Evolutionary conservation across 2,329 filamentous ascomycete species (phyloP).

Genomic region (Exophiala mesophila): DNA sequence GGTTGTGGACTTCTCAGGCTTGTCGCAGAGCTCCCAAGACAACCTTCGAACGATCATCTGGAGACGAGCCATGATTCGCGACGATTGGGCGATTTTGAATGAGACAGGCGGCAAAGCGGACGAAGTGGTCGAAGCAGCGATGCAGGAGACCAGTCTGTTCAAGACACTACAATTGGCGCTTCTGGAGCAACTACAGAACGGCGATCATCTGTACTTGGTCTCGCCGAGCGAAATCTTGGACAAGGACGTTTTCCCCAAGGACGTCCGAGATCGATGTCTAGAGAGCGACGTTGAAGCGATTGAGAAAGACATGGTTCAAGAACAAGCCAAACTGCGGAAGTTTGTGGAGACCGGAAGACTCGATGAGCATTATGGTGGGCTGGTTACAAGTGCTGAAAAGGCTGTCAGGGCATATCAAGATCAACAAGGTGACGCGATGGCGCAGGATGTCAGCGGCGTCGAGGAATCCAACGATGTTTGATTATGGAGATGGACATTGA

Average conservation of each 20-base stretch:
- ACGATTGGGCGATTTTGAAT: slow-evolving; percentile 79
- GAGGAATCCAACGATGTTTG: background rate
- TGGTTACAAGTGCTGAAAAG: slow-evolving; percentile 20
- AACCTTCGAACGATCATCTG: slow-evolving; percentile 64
- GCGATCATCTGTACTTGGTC: slow-evolving; percentile 10
- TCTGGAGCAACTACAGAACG: slow-evolving; percentile 10
- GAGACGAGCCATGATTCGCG: slow-evolving; percentile 77
- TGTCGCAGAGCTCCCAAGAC: slow-evolving; percentile 32
- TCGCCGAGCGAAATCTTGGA: slow-evolving; percentile 18
- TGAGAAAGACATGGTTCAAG: slow-evolving; percentile 28
- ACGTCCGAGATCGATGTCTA: slow-evolving; percentile 13
- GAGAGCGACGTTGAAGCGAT: slow-evolving; percentile 20
- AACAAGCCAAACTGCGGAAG: slow-evolving; percentile 34
- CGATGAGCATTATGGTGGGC: slow-evolving; percentile 24
- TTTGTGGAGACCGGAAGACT: slow-evolving; percentile 30
- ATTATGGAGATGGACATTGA: too few relatives aligned
- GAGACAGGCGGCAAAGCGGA: slow-evolving; percentile 72
- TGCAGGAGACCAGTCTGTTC: slow-evolving; percentile 21
- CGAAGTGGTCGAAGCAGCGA: slow-evolving; percentile 21
- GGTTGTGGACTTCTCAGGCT: slow-evolving; percentile 47
- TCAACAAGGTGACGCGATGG: slow-evolving; percentile 15
- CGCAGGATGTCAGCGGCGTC: slow-evolving; percentile 6
- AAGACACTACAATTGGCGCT: slow-evolving; percentile 15
- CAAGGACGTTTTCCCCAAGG: slow-evolving; percentile 14
- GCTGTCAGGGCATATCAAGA: slow-evolving; percentile 16